A percentile compares a stretch with the other conserved stretches of the same genome.
phyloP scores from a whole-genome alignment of 2,329 filamentous ascomycete species.

The Fusarium proliferatum region DNA sequence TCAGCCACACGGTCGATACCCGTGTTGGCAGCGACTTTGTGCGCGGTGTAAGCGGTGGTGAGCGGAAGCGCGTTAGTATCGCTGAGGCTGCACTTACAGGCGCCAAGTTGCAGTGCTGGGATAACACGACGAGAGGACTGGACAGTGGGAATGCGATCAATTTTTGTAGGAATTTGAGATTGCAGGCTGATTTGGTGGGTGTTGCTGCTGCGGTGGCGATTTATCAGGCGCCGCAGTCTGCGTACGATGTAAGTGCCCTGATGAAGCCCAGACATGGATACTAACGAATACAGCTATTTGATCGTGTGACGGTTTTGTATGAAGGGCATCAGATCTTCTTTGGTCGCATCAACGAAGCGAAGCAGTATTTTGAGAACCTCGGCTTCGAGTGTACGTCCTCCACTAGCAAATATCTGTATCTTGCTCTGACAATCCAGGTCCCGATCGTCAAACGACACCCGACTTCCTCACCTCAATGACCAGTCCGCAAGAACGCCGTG shows the following conservation, averaged over 20 bases:
- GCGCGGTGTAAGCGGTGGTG: conserved; percentile 80
- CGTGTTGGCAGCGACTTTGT: conserved; percentile 76
- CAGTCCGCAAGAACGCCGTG: conserved; percentile 49
- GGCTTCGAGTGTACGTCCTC: conserved; percentile 43
- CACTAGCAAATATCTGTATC: too few relatives aligned
- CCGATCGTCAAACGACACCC: conserved; percentile 41
- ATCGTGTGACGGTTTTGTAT: conserved; percentile 75
- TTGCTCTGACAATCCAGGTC: conserved; percentile 28
- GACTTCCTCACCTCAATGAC: conserved; percentile 57
- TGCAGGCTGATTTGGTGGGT: conserved; percentile 44
- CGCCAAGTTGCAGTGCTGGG: conserved; percentile 48
- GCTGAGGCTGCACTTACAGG: conserved; percentile 67
- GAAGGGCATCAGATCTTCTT: conserved; percentile 77
- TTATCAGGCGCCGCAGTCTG: conserved; percentile 71
- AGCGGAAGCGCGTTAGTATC: conserved; percentile 81
- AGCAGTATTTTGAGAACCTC: conserved; percentile 66
- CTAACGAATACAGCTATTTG: conserved; percentile 66
- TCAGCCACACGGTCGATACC: conserved; percentile 78
- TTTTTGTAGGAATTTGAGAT: conserved; percentile 42
- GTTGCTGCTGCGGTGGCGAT: conserved; percentile 52
- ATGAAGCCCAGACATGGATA: too few relatives aligned
- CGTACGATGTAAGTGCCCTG: conserved; percentile 57
- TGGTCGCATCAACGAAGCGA: conserved; percentile 66
- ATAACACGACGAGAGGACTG: conserved; percentile 46
- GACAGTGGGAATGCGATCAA: conserved; percentile 47